Base-by-base conservation (phyloP, 306 rosid species). In the Dalbergia cultrata region DNA sequence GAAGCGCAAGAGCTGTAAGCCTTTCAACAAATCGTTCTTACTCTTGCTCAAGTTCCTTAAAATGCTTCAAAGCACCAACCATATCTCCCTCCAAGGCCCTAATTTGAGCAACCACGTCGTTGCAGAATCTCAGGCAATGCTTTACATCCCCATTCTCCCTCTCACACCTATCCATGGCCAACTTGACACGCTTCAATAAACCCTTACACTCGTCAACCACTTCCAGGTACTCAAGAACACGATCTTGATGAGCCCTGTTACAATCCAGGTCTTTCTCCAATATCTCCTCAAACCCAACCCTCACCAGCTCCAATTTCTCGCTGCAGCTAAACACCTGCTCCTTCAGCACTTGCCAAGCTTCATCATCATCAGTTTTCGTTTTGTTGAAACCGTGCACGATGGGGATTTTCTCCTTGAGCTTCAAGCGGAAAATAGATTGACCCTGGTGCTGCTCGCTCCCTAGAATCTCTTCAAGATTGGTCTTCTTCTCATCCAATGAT, bases 1-100 rank as follows among this genome's bases (percentile, higher is more conserved):
- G 75, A 80, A 19, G 39, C 35, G 70, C 45, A 47, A 67, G 13
- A 43, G 43, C 43, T 37, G 35, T 19, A 39, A 65, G 31, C 53
- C 34, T 60, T 19, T 10, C 11, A 37, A 47, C 12, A 45, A 45
- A 67, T 34, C 44, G 57, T 9, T 78, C 66, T 54, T 52, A 81
- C 43, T 81, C 71, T 61, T 54, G 77, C 63, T 78, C 86, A 67
- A 81, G 73, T 49, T 85, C 81, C 78, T 85, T 81, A 47, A 67
- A 82, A 34, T 73, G 43, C 84, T 85, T 78, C 84, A 85, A 81
- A 73, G 88, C 88, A 85, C 70, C 53, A 85, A 59, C 72, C 85
- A 81, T 81, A 13, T 81, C 74, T 50, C 66, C 86, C 62, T 85
- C 86, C 83, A 85, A 67, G 74, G 62, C 56, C 80, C 62, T 68